Evolutionary conservation across 768 basidiomycete genomes (phyloP).

Genomic region (Clitopilus passeckerianus): DNA sequence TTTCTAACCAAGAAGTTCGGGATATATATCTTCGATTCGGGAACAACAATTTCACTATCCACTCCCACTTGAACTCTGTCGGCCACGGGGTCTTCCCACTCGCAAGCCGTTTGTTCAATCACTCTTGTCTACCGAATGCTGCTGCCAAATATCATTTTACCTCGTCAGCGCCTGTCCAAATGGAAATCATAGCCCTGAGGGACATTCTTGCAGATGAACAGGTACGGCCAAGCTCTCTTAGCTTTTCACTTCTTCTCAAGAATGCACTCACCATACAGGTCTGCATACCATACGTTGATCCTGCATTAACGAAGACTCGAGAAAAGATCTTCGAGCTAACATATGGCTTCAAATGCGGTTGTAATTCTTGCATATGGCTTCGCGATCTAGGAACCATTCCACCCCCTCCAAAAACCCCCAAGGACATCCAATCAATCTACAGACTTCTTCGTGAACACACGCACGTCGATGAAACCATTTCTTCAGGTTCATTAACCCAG

Average conservation of each 20-base stretch:
- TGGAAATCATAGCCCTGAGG: constrained; percentile 65
- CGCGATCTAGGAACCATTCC: constrained; percentile 28
- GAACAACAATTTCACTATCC: constrained; percentile 80
- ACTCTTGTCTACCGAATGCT: constrained; percentile 76
- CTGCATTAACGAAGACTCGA: constrained; percentile 61
- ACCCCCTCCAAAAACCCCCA: constrained; percentile 17
- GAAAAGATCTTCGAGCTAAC: constrained; percentile 52
- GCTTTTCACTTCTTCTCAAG: no score
- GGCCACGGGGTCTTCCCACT: constrained; percentile 75
- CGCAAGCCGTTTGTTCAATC: constrained; percentile 80
- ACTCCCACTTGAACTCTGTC: constrained; percentile 64
- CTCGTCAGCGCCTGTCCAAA: constrained; percentile 30
- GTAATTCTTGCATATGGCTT: constrained; percentile 50
- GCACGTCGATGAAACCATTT: neutral
- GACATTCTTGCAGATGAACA: constrained; percentile 58
- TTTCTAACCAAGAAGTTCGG: constrained; percentile 20
- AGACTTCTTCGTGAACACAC: neutral
- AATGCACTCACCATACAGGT: constrained; percentile 36
- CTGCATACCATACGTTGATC: constrained; percentile 73
- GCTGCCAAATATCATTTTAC: constrained; percentile 52
- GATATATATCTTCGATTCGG: constrained; percentile 56
- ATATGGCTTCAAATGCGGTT: constrained; percentile 67
- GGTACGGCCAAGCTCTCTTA: constrained; percentile 29
- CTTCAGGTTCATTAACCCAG: neutral
- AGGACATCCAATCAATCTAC: neutral